phyloP scores from a whole-genome alignment of 2,329 filamentous ascomycete species.

The Diplodia scrobiculata region DNA sequence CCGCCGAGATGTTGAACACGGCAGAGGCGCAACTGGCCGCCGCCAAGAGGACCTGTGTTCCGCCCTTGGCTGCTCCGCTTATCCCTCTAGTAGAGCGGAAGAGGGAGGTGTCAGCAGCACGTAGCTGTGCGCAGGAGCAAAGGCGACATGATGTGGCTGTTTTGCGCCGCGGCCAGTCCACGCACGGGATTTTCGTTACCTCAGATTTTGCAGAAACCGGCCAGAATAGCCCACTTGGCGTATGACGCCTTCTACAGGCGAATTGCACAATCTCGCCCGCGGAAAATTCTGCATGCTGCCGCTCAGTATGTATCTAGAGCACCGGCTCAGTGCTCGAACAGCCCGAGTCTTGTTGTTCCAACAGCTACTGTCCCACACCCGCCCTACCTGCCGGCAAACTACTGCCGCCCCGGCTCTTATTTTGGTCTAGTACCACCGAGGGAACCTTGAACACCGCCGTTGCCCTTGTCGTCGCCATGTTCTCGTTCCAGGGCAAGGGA shows the following conservation, averaged over 20 bases:
- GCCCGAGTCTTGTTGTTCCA: constrained; percentile 12
- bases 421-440: constrained; percentile 9
- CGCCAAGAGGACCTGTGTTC: constrained; percentile 14
- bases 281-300: constrained; percentile 23
- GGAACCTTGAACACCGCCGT: background rate
- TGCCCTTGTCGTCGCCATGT: constrained; percentile 25
- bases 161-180: constrained; percentile 13
- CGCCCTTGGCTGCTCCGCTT: constrained; percentile 21
- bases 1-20: constrained; percentile 1
- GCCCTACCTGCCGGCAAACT: constrained; percentile 6
- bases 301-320: constrained; percentile 26
- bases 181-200: constrained; percentile 21
- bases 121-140: constrained; percentile 8
- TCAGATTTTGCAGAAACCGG: constrained; percentile 26
- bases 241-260: constrained; percentile 27
- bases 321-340: constrained; percentile 8
- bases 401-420: constrained; percentile 3
- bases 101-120: constrained; percentile 4
- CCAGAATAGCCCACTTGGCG: constrained; percentile 23
- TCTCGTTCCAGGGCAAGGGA: constrained; percentile 20
- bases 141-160: constrained; percentile 24
- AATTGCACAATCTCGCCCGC: constrained; percentile 26
- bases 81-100: constrained; percentile 8
- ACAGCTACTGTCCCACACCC: background rate
- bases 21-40: background rate